Conservation (phyloP, 306 rosid species). For the Trichosanthes truncata region DNA sequence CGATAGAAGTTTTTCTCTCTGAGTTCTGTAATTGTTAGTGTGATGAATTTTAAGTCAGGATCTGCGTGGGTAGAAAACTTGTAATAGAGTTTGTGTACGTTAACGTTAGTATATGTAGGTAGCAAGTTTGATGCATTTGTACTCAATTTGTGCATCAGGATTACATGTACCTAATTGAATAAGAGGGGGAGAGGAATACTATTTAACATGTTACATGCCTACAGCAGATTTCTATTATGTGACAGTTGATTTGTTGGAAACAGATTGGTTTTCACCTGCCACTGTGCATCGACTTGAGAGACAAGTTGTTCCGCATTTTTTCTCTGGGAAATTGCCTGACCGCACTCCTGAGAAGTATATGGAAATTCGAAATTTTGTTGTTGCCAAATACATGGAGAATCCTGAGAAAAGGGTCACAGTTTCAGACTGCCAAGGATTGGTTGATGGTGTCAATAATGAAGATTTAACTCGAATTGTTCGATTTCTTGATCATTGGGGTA, state of each 20-base stretch:
- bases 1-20: neutral
- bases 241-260: conserved; percentile 5
- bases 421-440: conserved; percentile 54
- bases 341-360: conserved; percentile 81
- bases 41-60: neutral
- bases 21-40: neutral
- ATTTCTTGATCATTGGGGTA: conserved; percentile 99
- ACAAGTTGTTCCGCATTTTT: conserved; percentile 96
- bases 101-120: neutral
- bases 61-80: neutral
- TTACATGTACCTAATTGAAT: neutral
- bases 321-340: conserved; percentile 63
- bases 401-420: conserved; percentile 51
- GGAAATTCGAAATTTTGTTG: conserved; percentile 83
- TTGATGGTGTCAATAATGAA: conserved; percentile 46
- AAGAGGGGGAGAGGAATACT: neutral
- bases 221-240: neutral
- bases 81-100: neutral
- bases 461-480: conserved; percentile 69
- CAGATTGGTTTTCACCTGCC: conserved; percentile 98
- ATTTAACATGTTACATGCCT: neutral
- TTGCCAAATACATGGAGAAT: conserved; percentile 80
- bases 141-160: neutral
- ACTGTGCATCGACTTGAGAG: conserved; percentile 89
- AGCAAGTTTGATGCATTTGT: neutral